Evolutionary conservation across 345 rosid genomes (phyloP), one percentile per base, ranked within the genome.

Genomic region (Aurinia saxatilis): DNA sequence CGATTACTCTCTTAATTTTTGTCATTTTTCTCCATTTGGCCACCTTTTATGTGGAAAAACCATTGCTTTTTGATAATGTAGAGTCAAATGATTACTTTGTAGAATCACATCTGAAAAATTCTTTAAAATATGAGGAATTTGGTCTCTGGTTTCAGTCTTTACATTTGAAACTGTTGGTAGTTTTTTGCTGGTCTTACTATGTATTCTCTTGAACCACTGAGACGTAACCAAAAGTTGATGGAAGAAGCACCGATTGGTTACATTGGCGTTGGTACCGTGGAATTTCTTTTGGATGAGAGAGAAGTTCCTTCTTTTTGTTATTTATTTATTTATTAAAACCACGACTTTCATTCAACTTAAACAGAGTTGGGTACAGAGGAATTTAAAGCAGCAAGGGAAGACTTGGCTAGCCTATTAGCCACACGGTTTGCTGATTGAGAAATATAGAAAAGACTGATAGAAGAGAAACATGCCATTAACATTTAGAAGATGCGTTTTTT

Each of bases 211-310:
- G 30, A 49, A n/a, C 48, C 23, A 33, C 83, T 89, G 99, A 85
- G 99, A 68, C 93, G 97, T 69, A 93, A 89, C 65, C 99, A 93
- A 65, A 93, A 92, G 73, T 78, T 87, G 66, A 72, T 93, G 51
- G 99, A 93, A 84, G 99, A 93, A 78, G 99, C 99, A 36, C 99
- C 99, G 23, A 93, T 93, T 64, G 97, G 99, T 8, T 93, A 93
- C 66, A 80, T 89, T 59, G 99, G 99, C 60, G 99, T 93, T 38
- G 99, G 99, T 56, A 93, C 97, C 2, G 82, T 93, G 7, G 99
- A 93, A 68, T 93, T 93, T 72, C 99, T 93, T 75, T 77, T 93
- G 82, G 99, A 93, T 67, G 97, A 93, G 71, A 87, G 99, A 78
- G 97, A n/a, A n/a, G 99, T 56, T 81, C 85, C 60, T 93, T 93